These are phyloP conservation scores for Thymus quinquecostatus DNA, from an alignment of 257 asterid species.

Conservation along the genomic window DNA sequence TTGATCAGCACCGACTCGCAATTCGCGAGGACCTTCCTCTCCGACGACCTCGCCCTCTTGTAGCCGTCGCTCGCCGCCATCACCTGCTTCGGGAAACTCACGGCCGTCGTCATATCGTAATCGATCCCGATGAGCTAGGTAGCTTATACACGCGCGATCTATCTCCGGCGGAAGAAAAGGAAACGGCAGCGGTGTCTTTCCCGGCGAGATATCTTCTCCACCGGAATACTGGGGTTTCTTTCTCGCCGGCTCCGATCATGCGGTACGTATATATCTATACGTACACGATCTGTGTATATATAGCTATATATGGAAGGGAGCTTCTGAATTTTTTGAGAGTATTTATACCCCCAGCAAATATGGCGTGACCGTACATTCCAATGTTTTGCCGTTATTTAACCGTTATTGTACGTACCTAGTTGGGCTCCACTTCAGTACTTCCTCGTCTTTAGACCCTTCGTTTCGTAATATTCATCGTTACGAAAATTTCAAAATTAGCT, in stretches of 20 bases:
- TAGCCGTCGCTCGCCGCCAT: slow-evolving; percentile 18
- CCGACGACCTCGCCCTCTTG: slow-evolving; percentile 25
- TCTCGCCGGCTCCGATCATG: slow-evolving; percentile 23
- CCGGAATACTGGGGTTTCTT: slow-evolving; percentile 15
- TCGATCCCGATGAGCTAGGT: too few species aligned
- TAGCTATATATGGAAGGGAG: slow-evolving; percentile 3
- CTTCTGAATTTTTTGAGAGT: neutral
- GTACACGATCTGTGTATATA: neutral
- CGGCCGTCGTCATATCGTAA: slow-evolving; percentile 12
- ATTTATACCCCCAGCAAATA: slow-evolving; percentile 30
- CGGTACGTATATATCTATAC: neutral
- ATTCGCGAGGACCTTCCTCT: slow-evolving; percentile 45
- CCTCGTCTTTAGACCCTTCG: too few species aligned
- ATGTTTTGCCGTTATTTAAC: neutral
- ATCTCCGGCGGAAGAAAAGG: slow-evolving; percentile 36
- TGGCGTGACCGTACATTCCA: neutral
- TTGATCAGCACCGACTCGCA: slow-evolving; percentile 42
- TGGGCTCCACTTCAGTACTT: too few species aligned
- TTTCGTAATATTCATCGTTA: too few species aligned
- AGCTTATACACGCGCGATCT: too few species aligned
- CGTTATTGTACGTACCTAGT: neutral
- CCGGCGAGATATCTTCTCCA: slow-evolving; percentile 43
- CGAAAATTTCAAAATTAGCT: too few species aligned
- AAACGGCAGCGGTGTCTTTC: slow-evolving; percentile 16
- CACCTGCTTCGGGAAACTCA: neutral